These are phyloP conservation scores for Colletotrichum neosansevieriae DNA, from an alignment of 2,329 filamentous ascomycete genomes.

Conservation along the genomic window DNA sequence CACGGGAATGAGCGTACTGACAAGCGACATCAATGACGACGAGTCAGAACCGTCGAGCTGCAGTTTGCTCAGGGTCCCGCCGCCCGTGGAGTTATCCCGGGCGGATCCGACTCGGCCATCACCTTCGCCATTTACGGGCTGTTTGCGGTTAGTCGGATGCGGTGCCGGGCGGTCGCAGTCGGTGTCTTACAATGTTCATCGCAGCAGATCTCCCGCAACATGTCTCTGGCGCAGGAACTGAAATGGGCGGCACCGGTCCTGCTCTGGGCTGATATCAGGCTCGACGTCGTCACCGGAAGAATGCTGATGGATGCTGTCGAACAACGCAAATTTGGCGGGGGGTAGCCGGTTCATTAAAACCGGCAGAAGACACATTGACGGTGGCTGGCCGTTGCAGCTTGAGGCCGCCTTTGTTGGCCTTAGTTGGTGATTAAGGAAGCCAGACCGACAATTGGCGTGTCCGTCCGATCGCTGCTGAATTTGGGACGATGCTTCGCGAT, in stretches of 20 bases:
- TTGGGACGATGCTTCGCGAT: conserved; percentile 8
- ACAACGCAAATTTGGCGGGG: conserved; percentile 12
- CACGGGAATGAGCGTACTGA: conserved; percentile 67
- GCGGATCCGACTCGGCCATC: conserved; percentile 59
- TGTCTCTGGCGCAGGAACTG: background rate
- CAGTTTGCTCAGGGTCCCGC: conserved; percentile 52
- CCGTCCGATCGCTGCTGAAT: background rate
- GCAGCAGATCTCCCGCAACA: conserved; percentile 8
- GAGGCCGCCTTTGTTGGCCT: conserved; percentile 7
- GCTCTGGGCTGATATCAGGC: background rate
- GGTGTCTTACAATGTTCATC: conserved; percentile 24
- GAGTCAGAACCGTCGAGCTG: conserved; percentile 52
- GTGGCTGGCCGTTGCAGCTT: conserved; percentile 24
- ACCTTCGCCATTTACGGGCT: conserved; percentile 39
- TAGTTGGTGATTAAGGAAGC: background rate
- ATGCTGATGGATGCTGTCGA: conserved; percentile 12
- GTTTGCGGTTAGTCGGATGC: conserved; percentile 18
- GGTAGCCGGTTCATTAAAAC: conserved; percentile 12
- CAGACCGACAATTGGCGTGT: background rate
- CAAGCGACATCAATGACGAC: conserved; percentile 54
- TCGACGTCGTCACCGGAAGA: conserved; percentile 2
- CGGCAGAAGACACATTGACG: conserved; percentile 5
- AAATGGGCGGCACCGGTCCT: background rate
- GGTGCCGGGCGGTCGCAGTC: background rate
- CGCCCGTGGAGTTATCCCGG: conserved; percentile 54